Percentiles rank a stretch among this genome's conserved stretches.
Evolutionary conservation across 768 basidiomycete genomes (phyloP).

Genomic region (Lyophyllum atratum): DNA sequence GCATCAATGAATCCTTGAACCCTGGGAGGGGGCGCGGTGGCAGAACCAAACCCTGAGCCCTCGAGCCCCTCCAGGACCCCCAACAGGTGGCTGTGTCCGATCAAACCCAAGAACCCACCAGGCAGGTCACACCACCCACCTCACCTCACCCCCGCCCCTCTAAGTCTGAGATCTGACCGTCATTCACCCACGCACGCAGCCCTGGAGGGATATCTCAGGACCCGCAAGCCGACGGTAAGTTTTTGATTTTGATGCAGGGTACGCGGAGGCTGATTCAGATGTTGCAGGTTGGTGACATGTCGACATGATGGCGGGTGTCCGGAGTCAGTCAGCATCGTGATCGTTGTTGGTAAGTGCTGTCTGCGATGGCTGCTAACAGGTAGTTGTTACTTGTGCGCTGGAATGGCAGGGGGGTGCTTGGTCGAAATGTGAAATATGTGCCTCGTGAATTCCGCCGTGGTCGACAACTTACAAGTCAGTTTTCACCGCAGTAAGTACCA

Average conservation of each 20-base stretch:
- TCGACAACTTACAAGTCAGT: not conserved
- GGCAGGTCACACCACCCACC: too few species aligned
- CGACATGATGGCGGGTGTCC: not conserved
- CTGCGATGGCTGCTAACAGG: not conserved
- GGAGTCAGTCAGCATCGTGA: not conserved
- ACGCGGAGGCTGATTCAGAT: not conserved
- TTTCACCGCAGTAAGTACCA: not conserved
- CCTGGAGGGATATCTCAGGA: not conserved
- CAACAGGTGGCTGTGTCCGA: slow-evolving; percentile 21
- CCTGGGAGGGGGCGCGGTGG: too few species aligned
- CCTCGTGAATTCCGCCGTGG: not conserved
- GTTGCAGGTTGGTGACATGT: not conserved
- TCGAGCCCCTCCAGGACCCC: too few species aligned
- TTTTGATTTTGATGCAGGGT: slow-evolving; percentile 2
- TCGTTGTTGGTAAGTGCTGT: too few species aligned
- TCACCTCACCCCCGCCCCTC: too few species aligned
- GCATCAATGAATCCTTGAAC: slow-evolving; percentile 2
- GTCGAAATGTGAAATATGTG: not conserved
- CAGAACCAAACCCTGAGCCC: not conserved
- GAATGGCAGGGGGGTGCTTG: not conserved
- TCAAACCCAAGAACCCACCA: too few species aligned
- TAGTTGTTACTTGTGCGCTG: too few species aligned
- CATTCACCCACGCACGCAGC: too few species aligned
- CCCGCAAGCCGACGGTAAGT: slow-evolving; percentile 16
- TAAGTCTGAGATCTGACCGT: too few species aligned